These are phyloP conservation scores for Euryodendron excelsum DNA, from an alignment of 148 eudicot genomes.

Conservation along the genomic window DNA sequence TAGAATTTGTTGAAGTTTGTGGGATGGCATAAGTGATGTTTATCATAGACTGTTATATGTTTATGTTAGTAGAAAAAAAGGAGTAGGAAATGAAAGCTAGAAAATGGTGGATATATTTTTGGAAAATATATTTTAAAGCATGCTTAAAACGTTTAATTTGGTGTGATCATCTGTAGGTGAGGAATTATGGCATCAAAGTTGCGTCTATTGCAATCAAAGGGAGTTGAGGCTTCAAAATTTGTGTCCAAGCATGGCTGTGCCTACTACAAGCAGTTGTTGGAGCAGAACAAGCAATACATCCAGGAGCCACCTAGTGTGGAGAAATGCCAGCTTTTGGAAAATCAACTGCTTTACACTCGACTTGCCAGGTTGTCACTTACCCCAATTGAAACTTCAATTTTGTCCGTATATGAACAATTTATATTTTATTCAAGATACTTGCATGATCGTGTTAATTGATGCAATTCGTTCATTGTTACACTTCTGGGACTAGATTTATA, in stretches of 20 bases:
- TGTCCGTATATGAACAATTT: neutral
- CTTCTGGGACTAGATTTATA: neutral
- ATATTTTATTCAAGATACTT: neutral
- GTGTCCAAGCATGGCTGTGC: slow-evolving; percentile 40
- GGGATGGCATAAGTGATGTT: neutral
- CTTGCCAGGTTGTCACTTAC: slow-evolving; percentile 56
- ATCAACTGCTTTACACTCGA: slow-evolving; percentile 69
- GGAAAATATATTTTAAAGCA: neutral
- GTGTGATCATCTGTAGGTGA: slow-evolving; percentile 13
- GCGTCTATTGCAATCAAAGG: slow-evolving; percentile 49
- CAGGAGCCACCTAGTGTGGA: slow-evolving; percentile 65
- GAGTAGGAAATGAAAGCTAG: neutral
- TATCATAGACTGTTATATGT: no score
- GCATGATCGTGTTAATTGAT: neutral
- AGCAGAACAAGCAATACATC: slow-evolving; percentile 63
- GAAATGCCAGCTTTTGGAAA: slow-evolving; percentile 59
- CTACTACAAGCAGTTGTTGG: slow-evolving; percentile 61
- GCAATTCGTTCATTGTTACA: neutral
- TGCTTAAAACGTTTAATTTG: neutral
- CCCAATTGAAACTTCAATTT: neutral
- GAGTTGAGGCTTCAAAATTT: slow-evolving; percentile 46
- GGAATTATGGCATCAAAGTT: slow-evolving; percentile 61
- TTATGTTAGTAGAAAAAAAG: neutral
- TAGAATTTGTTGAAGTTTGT: neutral
- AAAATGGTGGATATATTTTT: neutral